Conservation (phyloP, 768 basidiomycete genomes). For the Cyclocybe cylindracea region DNA sequence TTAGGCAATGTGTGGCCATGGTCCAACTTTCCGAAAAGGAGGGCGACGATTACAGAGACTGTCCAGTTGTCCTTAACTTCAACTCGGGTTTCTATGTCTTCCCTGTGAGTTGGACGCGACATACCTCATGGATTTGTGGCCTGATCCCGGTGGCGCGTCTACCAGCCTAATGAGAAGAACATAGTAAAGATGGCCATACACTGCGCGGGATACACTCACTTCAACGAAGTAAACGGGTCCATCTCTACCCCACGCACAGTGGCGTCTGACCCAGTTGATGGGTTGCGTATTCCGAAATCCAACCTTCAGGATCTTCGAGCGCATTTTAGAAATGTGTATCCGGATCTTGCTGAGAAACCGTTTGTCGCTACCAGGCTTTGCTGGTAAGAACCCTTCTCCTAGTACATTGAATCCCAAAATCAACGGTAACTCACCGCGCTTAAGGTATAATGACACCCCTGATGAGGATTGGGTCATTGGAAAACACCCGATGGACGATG, state of each 20-base stretch:
- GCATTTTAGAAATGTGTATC: slow-evolving; percentile 62
- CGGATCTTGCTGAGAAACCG: slow-evolving; percentile 72
- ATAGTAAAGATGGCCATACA: slow-evolving; percentile 83
- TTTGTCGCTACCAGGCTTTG: slow-evolving; percentile 80
- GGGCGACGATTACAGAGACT: slow-evolving; percentile 54
- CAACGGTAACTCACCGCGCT: not conserved
- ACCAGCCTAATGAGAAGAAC: slow-evolving; percentile 66
- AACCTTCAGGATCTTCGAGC: slow-evolving; percentile 52
- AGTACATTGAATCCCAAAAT: slow-evolving; percentile 3
- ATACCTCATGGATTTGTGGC: not conserved
- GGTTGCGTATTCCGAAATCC: slow-evolving; percentile 64
- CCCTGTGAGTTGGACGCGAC: slow-evolving; percentile 52
- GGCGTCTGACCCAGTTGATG: slow-evolving; percentile 56
- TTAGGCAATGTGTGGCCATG: slow-evolving; percentile 78
- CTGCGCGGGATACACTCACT: slow-evolving; percentile 67
- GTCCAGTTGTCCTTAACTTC: slow-evolving; percentile 76
- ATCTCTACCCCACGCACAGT: slow-evolving; percentile 82
- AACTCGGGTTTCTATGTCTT: slow-evolving; percentile 79
- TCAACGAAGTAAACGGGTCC: slow-evolving; percentile 26
- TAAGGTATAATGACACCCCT: slow-evolving; percentile 87
- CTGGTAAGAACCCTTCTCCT: slow-evolving; percentile 56
- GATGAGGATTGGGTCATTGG: slow-evolving; percentile 93
- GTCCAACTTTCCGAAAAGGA: slow-evolving; percentile 77
- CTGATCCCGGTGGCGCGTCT: not conserved
- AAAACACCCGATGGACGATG: slow-evolving; percentile 53